Base-by-base conservation (phyloP, 1,284 basidiomycete genomes). In the Austroboletus rostrupii region DNA sequence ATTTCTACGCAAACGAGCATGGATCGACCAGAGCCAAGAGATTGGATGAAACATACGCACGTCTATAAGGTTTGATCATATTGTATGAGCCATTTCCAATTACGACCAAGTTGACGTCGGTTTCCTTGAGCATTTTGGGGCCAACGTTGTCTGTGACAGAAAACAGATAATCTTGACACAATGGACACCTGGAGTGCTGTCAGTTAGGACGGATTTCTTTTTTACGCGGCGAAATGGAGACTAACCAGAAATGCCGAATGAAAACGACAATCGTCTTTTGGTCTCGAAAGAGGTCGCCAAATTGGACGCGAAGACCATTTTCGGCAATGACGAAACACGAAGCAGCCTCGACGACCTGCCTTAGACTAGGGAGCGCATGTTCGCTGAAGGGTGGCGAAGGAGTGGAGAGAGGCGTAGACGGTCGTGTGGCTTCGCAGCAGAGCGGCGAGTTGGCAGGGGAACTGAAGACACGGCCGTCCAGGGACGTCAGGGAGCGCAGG, bases 121-220 rank as follows among this genome's bases (percentile, higher is more conserved):
- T 75, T 35, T 72, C 72, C 41, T 81, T 76, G 43, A 88, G 73
- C 5, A 76, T 73, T 40, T 75, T 76, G 11, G 72, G 70, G 43
- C 80, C 70, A 35, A 83, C 74, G 41, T 75, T 72, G 17, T 72
- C 67, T 50, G 77, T 64, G 51, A 93, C 73, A 31, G 82, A 83
- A 47, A 81, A 76, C 74, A 93, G 81, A 67, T 94, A 96, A 62
- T 93, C 89, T 62, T 92, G 89, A 65, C 89, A 91, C 29, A 83
- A 70, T 3, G 87, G 83, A 60, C 90, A 93, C 74, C 79, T 80
- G 11, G 14, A 43, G 3, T 9, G 8, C 36, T 47, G 39, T 62
- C 33, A 65, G 50, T 7, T 47, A n/a, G 14, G n/a, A 12, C 39
- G 2, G 8, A n/a, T n/a, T n/a, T 26, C 6, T 26, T 56, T 45